phyloP scores from a whole-genome alignment of 768 basidiomycete species.

The Suillus subluteus region DNA sequence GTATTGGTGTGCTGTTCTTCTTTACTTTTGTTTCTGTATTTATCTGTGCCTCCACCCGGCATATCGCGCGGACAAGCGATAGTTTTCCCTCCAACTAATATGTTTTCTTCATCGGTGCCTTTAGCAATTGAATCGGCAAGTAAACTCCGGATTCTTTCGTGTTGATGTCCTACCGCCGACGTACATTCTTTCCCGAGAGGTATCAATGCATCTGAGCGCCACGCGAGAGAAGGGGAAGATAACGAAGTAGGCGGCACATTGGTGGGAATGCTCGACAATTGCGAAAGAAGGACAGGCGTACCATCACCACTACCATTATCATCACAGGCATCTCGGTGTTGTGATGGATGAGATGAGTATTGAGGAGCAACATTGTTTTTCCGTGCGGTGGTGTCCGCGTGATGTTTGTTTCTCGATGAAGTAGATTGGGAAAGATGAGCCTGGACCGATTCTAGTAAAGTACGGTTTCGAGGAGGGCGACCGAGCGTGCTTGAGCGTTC shows the following conservation, averaged over 20 bases:
- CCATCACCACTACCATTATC: background rate
- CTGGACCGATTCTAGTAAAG: slow-evolving; percentile 50
- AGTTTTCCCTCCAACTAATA: slow-evolving; percentile 23
- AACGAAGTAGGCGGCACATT: background rate
- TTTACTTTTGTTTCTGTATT: slow-evolving; percentile 7
- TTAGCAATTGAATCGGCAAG: slow-evolving; percentile 5
- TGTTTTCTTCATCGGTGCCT: slow-evolving; percentile 8
- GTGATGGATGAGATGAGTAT: background rate
- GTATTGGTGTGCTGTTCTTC: slow-evolving; percentile 6
- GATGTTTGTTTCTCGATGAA: slow-evolving; percentile 4
- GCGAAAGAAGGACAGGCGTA: slow-evolving; percentile 8
- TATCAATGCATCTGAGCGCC: no score
- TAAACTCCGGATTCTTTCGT: background rate
- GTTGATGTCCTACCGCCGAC: background rate
- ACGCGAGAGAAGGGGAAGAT: background rate
- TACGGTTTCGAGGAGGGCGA: slow-evolving; percentile 41
- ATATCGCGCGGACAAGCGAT: slow-evolving; percentile 36
- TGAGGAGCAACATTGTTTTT: background rate
- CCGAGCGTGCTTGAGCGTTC: slow-evolving; percentile 17
- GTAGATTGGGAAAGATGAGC: slow-evolving; percentile 42
- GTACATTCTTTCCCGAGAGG: background rate
- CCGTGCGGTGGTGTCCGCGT: background rate
- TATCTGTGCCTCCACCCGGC: slow-evolving; percentile 12
- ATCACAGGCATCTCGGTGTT: background rate
- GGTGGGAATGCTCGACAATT: slow-evolving; percentile 9